These are phyloP conservation scores for Saturnispora besseyi DNA, from an alignment of 805 yeast genomes.

Conservation along the genomic window DNA sequence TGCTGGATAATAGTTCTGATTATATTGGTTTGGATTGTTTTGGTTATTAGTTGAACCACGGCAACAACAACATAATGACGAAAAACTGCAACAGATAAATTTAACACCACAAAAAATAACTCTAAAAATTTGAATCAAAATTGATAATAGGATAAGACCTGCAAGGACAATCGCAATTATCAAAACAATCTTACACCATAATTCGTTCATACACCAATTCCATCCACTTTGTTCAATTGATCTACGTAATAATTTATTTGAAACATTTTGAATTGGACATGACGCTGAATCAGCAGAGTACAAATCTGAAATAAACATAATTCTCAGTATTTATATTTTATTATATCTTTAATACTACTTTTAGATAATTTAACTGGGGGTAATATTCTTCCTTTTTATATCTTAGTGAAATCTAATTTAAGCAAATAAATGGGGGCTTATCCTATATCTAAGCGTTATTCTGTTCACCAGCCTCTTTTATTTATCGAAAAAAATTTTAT, in stretches of 20 bases:
- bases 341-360: neutral
- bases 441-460: neutral
- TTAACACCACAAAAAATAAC: slow-evolving; percentile 50
- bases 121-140: slow-evolving; percentile 44
- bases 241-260: neutral
- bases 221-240: slow-evolving; percentile 29
- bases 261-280: neutral
- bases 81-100: slow-evolving; percentile 42
- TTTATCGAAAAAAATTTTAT: neutral
- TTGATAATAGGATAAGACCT: slow-evolving; percentile 44
- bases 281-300: neutral
- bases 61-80: slow-evolving; percentile 45
- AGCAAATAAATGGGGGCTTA: neutral
- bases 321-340: neutral
- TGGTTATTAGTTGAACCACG: neutral
- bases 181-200: slow-evolving; percentile 64
- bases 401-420: neutral
- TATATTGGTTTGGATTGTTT: too few relatives aligned
- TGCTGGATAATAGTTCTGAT: neutral
- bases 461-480: neutral
- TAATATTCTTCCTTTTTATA: neutral
- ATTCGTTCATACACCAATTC: slow-evolving; percentile 77
- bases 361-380: too few relatives aligned
- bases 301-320: neutral
- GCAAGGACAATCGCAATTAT: slow-evolving; percentile 64